Evolutionary conservation across 306 rosid genomes (phyloP).

Genomic region (Rosa multiflora): DNA sequence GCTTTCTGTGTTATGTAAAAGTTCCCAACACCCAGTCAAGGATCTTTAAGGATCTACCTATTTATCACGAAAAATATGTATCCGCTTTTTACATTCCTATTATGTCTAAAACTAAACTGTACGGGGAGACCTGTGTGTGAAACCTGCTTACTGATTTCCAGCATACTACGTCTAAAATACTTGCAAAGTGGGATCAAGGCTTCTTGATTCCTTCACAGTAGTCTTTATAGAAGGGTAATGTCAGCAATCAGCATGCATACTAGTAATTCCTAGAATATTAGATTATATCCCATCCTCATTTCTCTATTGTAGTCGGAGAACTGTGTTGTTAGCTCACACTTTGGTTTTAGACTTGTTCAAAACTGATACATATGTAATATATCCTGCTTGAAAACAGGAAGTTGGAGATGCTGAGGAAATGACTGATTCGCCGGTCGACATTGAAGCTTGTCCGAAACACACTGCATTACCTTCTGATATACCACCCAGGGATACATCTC

Average conservation of each 20-base stretch:
- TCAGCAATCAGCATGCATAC: not conserved
- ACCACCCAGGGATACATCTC: slow-evolving; percentile 37
- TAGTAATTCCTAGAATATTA: not conserved
- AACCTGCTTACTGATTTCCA: not conserved
- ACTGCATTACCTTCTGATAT: slow-evolving; percentile 29
- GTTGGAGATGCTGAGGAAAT: slow-evolving; percentile 40
- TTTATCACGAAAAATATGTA: not conserved
- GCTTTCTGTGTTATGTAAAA: no score
- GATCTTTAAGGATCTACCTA: not conserved
- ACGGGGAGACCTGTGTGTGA: not conserved
- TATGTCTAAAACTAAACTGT: not conserved
- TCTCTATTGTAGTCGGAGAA: not conserved
- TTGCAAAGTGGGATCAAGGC: not conserved
- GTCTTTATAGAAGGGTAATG: not conserved
- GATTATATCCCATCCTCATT: not conserved
- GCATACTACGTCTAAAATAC: not conserved
- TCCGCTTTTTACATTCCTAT: not conserved
- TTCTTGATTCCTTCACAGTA: not conserved
- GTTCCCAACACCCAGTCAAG: not conserved
- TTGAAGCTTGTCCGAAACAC: slow-evolving; percentile 29
- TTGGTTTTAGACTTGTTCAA: not conserved
- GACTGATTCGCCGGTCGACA: slow-evolving; percentile 29
- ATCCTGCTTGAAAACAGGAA: slow-evolving; percentile 49
- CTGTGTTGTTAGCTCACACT: not conserved
- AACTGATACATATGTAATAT: slow-evolving; percentile 4